phyloP scores from a whole-genome alignment of 2,329 filamentous ascomycete genomes.

The Erysiphe pulchra region DNA sequence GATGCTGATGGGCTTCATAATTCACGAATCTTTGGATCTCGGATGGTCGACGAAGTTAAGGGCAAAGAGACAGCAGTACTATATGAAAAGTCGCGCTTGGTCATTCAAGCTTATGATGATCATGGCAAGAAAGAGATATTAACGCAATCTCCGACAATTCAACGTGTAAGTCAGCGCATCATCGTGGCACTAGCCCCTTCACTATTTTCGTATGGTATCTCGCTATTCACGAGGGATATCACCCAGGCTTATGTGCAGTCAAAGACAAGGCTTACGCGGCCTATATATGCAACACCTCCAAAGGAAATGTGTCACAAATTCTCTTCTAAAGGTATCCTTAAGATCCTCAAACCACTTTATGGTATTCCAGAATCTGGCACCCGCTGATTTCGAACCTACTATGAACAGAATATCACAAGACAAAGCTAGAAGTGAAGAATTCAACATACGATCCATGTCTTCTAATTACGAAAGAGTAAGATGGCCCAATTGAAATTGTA shows the following conservation, averaged over 20 bases:
- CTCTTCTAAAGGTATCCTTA: background rate
- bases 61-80: background rate
- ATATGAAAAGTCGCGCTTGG: slow-evolving; percentile 1
- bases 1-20: background rate
- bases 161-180: background rate
- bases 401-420: background rate
- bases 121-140: no score
- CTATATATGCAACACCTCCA: background rate
- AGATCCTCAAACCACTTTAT: no score
- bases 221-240: no score
- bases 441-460: background rate
- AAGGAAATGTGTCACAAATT: background rate
- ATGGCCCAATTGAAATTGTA: slow-evolving; percentile 1
- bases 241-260: no score
- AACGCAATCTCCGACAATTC: no score
- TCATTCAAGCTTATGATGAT: slow-evolving; percentile 1
- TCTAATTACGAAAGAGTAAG: background rate
- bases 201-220: no score
- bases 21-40: background rate
- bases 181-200: background rate
- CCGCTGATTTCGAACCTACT: background rate
- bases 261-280: background rate
- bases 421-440: background rate
- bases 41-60: no score
- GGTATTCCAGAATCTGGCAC: slow-evolving; percentile 1